Evolutionary conservation across 1,284 basidiomycete genomes (phyloP).

Genomic region (Moniliophthora roreri): DNA sequence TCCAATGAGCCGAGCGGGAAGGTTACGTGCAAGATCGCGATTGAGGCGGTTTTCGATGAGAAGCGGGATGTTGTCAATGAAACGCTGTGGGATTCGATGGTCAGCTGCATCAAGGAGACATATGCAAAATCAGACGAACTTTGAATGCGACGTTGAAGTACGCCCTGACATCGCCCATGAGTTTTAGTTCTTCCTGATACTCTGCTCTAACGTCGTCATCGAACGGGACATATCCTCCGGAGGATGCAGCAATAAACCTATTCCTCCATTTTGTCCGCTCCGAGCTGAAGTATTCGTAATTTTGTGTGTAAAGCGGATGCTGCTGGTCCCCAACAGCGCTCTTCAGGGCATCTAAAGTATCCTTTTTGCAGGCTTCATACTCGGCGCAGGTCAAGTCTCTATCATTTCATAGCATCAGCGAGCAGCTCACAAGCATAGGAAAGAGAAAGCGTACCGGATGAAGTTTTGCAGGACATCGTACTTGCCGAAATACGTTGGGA

Average conservation of each 20-base stretch:
- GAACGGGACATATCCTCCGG: background rate
- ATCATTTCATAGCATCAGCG: too few relatives aligned
- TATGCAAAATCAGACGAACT: background rate
- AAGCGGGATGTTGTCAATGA: slow-evolving; percentile 52
- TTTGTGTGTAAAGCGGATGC: slow-evolving; percentile 14
- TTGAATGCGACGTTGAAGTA: slow-evolving; percentile 38
- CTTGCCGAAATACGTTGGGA: slow-evolving; percentile 5
- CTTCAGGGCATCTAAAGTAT: slow-evolving; percentile 2
- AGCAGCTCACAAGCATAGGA: background rate
- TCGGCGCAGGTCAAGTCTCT: background rate
- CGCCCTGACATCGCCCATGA: slow-evolving; percentile 53
- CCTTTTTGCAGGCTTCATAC: slow-evolving; percentile 3
- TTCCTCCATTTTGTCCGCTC: slow-evolving; percentile 8
- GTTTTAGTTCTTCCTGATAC: slow-evolving; percentile 37
- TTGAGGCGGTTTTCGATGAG: slow-evolving; percentile 51
- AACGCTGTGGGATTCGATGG: slow-evolving; percentile 37
- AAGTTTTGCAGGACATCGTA: slow-evolving; percentile 8
- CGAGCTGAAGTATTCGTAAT: slow-evolving; percentile 1
- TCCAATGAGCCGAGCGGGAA: slow-evolving; percentile 41
- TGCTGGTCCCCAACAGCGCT: slow-evolving; percentile 8
- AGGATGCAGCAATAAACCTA: background rate
- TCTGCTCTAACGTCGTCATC: background rate
- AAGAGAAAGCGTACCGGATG: slow-evolving; percentile 5
- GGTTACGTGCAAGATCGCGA: slow-evolving; percentile 33
- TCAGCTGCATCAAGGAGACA: background rate